Percentiles rank a stretch among this genome's conserved stretches.
Conservation (phyloP, 2,329 filamentous ascomycete genomes). For the Scortechinia acanthostroma region DNA sequence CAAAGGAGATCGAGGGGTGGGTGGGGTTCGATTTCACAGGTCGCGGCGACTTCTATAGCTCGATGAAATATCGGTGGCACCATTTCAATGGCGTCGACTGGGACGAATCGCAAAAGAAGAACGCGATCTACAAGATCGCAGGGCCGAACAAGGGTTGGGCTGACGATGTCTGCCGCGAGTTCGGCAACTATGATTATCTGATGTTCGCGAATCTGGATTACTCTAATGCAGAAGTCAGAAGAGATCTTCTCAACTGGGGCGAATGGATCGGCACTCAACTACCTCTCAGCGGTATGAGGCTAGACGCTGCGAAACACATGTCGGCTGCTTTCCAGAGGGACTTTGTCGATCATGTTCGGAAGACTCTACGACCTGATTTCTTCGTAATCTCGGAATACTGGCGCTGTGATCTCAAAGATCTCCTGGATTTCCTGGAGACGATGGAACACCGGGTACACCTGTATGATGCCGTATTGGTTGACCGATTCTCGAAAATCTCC, state of each 20-base stretch:
- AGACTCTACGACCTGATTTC: slow-evolving; percentile 20
- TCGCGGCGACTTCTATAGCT: slow-evolving; percentile 52
- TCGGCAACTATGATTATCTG: slow-evolving; percentile 65
- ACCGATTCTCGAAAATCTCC: slow-evolving; percentile 57
- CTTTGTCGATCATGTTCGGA: slow-evolving; percentile 49
- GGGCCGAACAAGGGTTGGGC: slow-evolving; percentile 60
- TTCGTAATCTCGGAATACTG: slow-evolving; percentile 29
- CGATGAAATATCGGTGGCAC: slow-evolving; percentile 61
- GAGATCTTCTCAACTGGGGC: slow-evolving; percentile 62
- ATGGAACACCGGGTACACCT: slow-evolving; percentile 52
- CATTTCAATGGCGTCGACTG: slow-evolving; percentile 68
- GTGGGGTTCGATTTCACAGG: slow-evolving; percentile 63
- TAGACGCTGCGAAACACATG: slow-evolving; percentile 71
- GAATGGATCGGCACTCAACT: slow-evolving; percentile 58
- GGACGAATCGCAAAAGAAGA: slow-evolving; percentile 47
- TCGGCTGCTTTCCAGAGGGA: slow-evolving; percentile 57
- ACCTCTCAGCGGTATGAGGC: slow-evolving; percentile 56
- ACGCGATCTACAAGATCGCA: slow-evolving; percentile 63
- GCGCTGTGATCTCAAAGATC: slow-evolving; percentile 12
- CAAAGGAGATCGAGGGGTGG: slow-evolving; percentile 65
- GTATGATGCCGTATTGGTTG: slow-evolving; percentile 64
- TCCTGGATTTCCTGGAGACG: slow-evolving; percentile 46
- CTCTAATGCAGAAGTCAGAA: slow-evolving; percentile 49
- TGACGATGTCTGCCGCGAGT: slow-evolving; percentile 42
- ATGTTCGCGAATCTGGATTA: slow-evolving; percentile 71